Evolutionary conservation across 495 filamentous ascomycete genomes (phyloP), one percentile per base, ranked within the genome.

Genomic region (Aspergillus biplanus): DNA sequence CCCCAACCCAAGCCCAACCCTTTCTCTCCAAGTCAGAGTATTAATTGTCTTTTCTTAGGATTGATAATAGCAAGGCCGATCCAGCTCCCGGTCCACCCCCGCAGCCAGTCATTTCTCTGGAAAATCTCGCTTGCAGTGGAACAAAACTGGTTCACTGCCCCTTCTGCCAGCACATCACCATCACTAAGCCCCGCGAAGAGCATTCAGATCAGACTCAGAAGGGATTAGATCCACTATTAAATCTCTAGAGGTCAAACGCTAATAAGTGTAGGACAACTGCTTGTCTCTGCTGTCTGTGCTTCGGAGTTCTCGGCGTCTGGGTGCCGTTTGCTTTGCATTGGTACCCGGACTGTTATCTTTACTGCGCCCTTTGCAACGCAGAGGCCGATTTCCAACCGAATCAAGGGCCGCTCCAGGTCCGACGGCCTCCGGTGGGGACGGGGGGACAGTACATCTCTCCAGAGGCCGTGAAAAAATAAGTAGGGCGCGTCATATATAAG

Each of bases 281-380:
- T 31, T 27, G n/a, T 50, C n/a, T 50, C n/a, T 50, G 47, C 16
- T 50, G 47, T 9, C 16, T 50, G 4, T 50, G 47, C 47, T 27
- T 50, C n/a, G 47, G 47, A 6, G 47, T 50, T 6, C 47, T 50
- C 5, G 47, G 47, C 21, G 47, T 50, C 47, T 50, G 47, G 47
- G 47, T 50, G 47, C 47, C 47, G 1, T 50, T 27, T 6, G 47
- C 16, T 18, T 27, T 50, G 4, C 47, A 18, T 4, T 50, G 47
- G 47, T 50, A 27, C 47, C 47, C 18, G 16, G 47, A 50, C 11
- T 50, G 11, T 18, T n/a, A 50, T 31, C n/a, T 21, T 50, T n/a
- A 50, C 47, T 50, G 47, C 16, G 27, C 16, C n/a, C 13, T 5
- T 31, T 50, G 47, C 27, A 31, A 31, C 27, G 47, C 16, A 4